Conservation (phyloP, 345 rosid genomes). For the Zanthoxylum bungeanum region DNA sequence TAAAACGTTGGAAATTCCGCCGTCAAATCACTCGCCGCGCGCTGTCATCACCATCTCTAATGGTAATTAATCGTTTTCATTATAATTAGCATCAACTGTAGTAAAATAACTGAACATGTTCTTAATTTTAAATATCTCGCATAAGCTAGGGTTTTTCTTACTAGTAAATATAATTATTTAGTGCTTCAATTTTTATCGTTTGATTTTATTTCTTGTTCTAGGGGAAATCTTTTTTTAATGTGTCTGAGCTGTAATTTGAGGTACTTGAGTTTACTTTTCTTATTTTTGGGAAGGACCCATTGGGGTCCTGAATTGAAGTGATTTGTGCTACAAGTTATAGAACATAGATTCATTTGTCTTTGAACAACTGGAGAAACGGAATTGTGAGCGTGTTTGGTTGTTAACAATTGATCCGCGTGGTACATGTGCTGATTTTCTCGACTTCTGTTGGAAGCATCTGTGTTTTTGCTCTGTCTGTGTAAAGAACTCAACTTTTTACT, state of each 20-base stretch:
- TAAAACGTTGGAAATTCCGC: no score
- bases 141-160: conserved; percentile 8
- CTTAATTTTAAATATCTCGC: neutral
- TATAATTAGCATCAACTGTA: neutral
- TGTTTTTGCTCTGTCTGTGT: no score
- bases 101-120: neutral
- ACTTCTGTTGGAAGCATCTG: neutral
- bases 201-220: neutral
- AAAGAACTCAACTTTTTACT: no score
- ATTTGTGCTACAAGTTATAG: neutral
- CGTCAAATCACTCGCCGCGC: no score
- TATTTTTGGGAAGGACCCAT: neutral
- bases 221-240: no score
- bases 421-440: neutral
- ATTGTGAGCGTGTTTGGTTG: neutral
- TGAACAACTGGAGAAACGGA: neutral
- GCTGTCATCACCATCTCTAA: neutral
- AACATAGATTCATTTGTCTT: neutral
- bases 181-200: neutral
- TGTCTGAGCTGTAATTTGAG: neutral
- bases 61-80: neutral
- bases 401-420: neutral
- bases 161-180: no score
- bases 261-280: neutral
- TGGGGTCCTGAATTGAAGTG: neutral